Evolutionary conservation across 2,329 filamentous ascomycete genomes (phyloP).

Genomic region (Cercospora sesami): DNA sequence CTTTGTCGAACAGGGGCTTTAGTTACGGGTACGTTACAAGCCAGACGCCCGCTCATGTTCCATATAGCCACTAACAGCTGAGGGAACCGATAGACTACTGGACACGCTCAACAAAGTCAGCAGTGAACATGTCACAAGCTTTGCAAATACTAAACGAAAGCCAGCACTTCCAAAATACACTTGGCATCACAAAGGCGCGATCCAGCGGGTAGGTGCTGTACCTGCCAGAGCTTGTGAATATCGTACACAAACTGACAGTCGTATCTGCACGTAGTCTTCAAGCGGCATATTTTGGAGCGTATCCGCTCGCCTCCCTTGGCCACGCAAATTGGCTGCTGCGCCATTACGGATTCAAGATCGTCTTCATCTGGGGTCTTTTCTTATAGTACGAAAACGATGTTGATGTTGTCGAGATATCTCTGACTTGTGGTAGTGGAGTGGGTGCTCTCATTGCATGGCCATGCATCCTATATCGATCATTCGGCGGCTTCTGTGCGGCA

Average conservation of each 20-base stretch:
- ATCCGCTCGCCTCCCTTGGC: slow-evolving; percentile 52
- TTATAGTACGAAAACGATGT: slow-evolving; percentile 43
- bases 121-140: slow-evolving; percentile 34
- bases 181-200: slow-evolving; percentile 48
- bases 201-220: slow-evolving; percentile 29
- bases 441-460: slow-evolving; percentile 62
- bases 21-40: slow-evolving; percentile 2
- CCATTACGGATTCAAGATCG: slow-evolving; percentile 51
- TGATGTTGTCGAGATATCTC: not conserved
- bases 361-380: slow-evolving; percentile 54
- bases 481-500: slow-evolving; percentile 61
- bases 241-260: not conserved
- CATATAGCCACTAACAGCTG: not conserved
- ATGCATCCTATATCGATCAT: slow-evolving; percentile 55
- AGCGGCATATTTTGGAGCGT: slow-evolving; percentile 53
- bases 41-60: not conserved
- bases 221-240: not conserved
- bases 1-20: not conserved
- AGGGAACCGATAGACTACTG: slow-evolving; percentile 44
- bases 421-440: slow-evolving; percentile 41
- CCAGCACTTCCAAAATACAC: slow-evolving; percentile 49
- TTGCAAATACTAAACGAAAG: slow-evolving; percentile 50
- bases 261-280: slow-evolving; percentile 39
- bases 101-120: slow-evolving; percentile 52
- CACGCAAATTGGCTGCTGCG: slow-evolving; percentile 44